Conservation (phyloP, 495 filamentous ascomycete genomes). For the Neurospora sp. region DNA sequence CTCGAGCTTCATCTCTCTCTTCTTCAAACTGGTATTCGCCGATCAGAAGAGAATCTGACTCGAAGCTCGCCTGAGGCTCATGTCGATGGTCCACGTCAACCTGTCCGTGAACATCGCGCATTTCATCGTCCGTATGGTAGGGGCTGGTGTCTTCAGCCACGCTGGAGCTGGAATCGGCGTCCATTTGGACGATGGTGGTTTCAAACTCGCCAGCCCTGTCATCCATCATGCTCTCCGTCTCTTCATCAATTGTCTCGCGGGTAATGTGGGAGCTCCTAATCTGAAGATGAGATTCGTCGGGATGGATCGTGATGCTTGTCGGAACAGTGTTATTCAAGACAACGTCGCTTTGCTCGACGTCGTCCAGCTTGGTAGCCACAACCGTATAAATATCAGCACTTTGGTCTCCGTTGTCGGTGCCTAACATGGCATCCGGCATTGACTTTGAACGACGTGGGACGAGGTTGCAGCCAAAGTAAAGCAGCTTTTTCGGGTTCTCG, state of each 20-base stretch:
- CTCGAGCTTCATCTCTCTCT: not conserved
- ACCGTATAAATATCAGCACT: conserved; percentile 21
- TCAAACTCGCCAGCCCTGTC: not conserved
- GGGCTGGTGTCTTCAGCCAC: not conserved
- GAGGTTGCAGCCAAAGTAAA: conserved; percentile 38
- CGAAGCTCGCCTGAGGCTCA: not conserved
- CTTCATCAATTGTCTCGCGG: not conserved
- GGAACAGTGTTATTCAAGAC: not conserved
- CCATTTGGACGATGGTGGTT: not conserved
- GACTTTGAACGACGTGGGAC: conserved; percentile 21
- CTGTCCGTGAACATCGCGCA: not conserved
- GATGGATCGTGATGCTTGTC: not conserved
- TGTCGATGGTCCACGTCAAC: not conserved
- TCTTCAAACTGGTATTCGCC: not conserved
- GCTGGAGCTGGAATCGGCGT: not conserved
- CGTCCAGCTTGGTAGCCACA: conserved; percentile 24
- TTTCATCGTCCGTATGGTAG: not conserved
- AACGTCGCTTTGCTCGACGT: conserved; percentile 10
- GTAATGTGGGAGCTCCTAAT: not conserved
- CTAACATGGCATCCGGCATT: not conserved
- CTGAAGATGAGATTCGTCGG: not conserved
- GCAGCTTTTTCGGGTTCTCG: conserved; percentile 9
- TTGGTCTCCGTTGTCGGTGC: not conserved
- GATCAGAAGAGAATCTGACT: not conserved
- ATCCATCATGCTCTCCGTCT: not conserved